A percentile compares a stretch with the other conserved stretches of the same genome.
Evolutionary conservation across 306 rosid species (phyloP).

Genomic region (Herpetospermum pedunculosum): DNA sequence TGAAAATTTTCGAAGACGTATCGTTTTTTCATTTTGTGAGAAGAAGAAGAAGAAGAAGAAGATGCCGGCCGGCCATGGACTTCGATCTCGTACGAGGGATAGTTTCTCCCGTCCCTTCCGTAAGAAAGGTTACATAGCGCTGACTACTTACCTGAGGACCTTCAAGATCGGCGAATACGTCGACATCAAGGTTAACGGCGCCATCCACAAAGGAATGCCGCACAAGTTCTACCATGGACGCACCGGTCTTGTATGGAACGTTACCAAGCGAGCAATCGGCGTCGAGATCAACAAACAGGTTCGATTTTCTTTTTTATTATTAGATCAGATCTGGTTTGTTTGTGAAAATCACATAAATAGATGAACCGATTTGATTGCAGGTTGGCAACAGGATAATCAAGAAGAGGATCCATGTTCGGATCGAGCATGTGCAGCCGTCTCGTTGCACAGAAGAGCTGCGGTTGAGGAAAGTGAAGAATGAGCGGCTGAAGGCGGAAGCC

Average conservation of each 20-base stretch:
- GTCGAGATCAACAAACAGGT: constrained; percentile 96
- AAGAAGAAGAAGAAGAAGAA: constrained; percentile 4
- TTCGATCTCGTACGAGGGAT: constrained; percentile 69
- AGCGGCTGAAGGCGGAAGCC: constrained; percentile 71
- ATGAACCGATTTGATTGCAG: too few relatives aligned
- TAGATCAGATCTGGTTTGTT: too few relatives aligned
- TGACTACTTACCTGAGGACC: constrained; percentile 65
- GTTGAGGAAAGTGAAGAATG: constrained; percentile 58
- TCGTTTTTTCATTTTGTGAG: neutral
- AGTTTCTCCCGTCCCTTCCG: constrained; percentile 81
- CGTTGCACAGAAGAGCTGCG: constrained; percentile 75
- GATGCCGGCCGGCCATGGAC: constrained; percentile 97
- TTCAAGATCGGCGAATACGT: constrained; percentile 71
- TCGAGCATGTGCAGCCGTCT: constrained; percentile 86
- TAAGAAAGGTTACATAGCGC: constrained; percentile 93
- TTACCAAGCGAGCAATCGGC: constrained; percentile 90
- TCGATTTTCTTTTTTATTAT: neutral
- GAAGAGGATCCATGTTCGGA: constrained; percentile 85
- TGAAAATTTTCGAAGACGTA: too few relatives aligned
- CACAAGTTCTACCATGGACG: constrained; percentile 98
- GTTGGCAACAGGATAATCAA: constrained; percentile 64
- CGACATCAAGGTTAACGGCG: constrained; percentile 88
- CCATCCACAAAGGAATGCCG: constrained; percentile 94
- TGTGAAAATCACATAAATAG: too few relatives aligned
- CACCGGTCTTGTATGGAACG: constrained; percentile 91